Base-by-base conservation (phyloP, 768 basidiomycete species). In the Tylopilus balloui region DNA sequence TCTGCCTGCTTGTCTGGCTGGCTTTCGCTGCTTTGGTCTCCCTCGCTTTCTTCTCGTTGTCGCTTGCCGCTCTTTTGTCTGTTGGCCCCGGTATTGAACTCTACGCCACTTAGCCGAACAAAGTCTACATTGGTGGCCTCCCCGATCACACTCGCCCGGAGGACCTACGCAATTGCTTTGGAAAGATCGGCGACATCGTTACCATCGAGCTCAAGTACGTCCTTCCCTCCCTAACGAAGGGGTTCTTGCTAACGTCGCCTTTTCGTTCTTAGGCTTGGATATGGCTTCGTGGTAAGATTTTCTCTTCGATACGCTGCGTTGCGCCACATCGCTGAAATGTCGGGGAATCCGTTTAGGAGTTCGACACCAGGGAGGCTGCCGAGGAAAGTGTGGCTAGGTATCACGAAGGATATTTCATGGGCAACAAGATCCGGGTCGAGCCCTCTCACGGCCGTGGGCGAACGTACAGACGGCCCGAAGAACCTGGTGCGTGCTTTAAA, bases 101-200 rank as follows among this genome's bases (percentile, higher is more conserved):
- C 76, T 81, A 72, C 79, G 76, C 78, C 75, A 73, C 76, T 73
- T 79, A 92, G 88, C 85, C 88, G 74, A 91, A 90, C 74, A 93
- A 93, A 74, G 84, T 93, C 68, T 93, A 93, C 68, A 82, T 93
- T 64, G 90, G 90, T 65, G 88, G 89, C 56, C 78, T 92, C 52
- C 91, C 90, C 55, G 87, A 90, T 71, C 78, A 89, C 57, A 92
- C 89, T 41, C 84, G 86, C 54, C 79, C 84, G 70, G 88, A 89
- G 72, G 90, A 93, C 62, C 71, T 92, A 23, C 84, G 82, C 68
- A 85, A 78, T 54, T 92, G 91, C 68, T 92, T 92, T 66, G 86
- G 87, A 42, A 89, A 90, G 68, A 82, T 92, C 41, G 91, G 90
- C 17, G 73, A 66, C 39, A 89, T 92, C 21, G 64, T 76, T 19